A percentile compares a stretch with the other conserved stretches of the same genome.
These are phyloP conservation scores for Leonotis leonurus DNA, from an alignment of 257 asterid species.

Conservation along the genomic window DNA sequence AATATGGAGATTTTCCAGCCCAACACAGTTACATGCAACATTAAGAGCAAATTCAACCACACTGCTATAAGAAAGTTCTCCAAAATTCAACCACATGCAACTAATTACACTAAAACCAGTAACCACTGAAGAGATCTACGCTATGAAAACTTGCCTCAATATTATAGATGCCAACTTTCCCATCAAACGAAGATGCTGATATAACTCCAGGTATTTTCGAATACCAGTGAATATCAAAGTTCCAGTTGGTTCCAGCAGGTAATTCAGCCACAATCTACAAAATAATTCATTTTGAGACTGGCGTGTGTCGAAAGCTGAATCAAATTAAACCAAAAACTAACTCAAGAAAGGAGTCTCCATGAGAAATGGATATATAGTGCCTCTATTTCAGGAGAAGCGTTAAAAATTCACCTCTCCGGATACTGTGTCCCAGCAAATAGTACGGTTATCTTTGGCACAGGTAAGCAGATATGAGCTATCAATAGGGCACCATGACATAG, in stretches of 20 bases:
- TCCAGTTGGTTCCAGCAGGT: constrained; percentile 97
- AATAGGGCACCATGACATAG: constrained; percentile 97
- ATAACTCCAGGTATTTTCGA: constrained; percentile 86
- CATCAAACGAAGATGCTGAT: constrained; percentile 97
- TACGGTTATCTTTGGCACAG: constrained; percentile 97
- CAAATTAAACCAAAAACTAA: neutral
- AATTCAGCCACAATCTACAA: constrained; percentile 83
- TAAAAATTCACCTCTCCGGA: constrained; percentile 70
- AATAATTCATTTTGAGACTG: constrained; percentile 8
- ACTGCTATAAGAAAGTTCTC: neutral
- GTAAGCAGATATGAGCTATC: constrained; percentile 92
- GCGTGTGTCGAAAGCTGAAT: neutral
- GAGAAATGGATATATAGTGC: neutral
- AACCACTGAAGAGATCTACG: constrained; percentile 9
- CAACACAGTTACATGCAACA: neutral
- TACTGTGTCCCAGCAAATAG: constrained; percentile 92
- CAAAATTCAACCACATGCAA: too few relatives aligned
- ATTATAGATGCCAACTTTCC: constrained; percentile 88
- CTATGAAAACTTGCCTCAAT: constrained; percentile 56
- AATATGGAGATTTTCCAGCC: neutral
- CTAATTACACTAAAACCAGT: neutral
- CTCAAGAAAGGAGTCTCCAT: constrained; percentile 2
- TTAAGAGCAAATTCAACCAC: neutral
- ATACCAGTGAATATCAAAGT: constrained; percentile 95
- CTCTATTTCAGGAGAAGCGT: neutral